A percentile compares a stretch with the other conserved stretches of the same genome.
Evolutionary conservation across 2,329 filamentous ascomycete species (phyloP).

Genomic region (Cordyceps tenuipes): DNA sequence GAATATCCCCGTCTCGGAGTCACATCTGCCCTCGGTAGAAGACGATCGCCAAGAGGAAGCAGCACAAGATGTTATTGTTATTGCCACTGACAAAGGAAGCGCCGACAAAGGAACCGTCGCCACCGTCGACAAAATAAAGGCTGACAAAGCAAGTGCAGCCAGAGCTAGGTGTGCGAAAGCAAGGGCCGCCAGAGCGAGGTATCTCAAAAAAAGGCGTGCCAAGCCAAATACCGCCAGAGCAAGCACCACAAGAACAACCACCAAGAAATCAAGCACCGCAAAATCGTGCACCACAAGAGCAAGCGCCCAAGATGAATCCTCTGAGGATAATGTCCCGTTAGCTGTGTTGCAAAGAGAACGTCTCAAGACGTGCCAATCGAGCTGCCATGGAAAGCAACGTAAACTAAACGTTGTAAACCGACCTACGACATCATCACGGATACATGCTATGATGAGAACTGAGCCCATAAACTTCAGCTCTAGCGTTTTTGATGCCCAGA

Average conservation of each 20-base stretch:
- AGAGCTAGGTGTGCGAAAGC: too few species aligned
- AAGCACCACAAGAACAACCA: too few species aligned
- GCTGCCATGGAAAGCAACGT: not conserved
- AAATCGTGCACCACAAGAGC: too few species aligned
- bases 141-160: too few species aligned
- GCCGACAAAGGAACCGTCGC: too few species aligned
- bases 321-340: not conserved
- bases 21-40: not conserved
- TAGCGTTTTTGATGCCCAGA: constrained; percentile 14
- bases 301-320: not conserved
- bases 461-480: constrained; percentile 9
- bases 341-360: not conserved
- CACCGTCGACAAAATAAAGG: not conserved
- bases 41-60: not conserved
- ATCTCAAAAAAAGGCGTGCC: too few species aligned
- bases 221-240: too few species aligned
- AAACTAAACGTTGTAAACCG: not conserved
- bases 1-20: not conserved
- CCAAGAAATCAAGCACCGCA: too few species aligned
- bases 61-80: not conserved
- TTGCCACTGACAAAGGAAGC: not conserved
- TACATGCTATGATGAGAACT: not conserved
- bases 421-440: not conserved
- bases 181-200: too few species aligned
- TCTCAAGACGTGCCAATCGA: not conserved